Evolutionary conservation across 1,284 basidiomycete genomes (phyloP), one percentile per base, ranked within the genome.

Genomic region (Microbotryum lychnidis-dioicae): DNA sequence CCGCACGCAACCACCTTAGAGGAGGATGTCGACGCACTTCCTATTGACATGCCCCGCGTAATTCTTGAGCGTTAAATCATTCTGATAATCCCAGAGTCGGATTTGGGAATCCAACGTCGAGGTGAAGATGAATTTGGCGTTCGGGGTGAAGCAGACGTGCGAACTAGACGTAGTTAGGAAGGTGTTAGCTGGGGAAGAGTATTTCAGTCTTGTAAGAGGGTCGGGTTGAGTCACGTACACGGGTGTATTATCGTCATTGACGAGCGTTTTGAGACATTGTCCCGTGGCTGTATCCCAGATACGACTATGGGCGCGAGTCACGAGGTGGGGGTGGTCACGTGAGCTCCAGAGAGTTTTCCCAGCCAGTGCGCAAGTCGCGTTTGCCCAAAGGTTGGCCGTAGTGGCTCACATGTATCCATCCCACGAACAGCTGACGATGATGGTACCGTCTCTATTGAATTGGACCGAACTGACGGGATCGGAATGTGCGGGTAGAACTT

Each of bases 261-360:
- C 91, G 29, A 99, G 76, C 5, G 96, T 98, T 75, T 94, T 97
- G 49, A 99, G 79, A 76, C 96, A 99, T 75, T 97, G 92, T 2
- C 93, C 96, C 0, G 91, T 93, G 58, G 91, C 86, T 0, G 90
- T 86, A 72, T 97, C 93, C 96, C 96, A 99, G 66, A 96, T 83
- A 56, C 93, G 91, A 74, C 92, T 94, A 71, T 42, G 27, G 20
- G 31, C 31, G 31, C 31, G 9, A 9, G 10, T 31, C 3, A 23
- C 46, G 37, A 14, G 20, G 8, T 49, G 27, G 61, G 23, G 25
- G 33, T 18, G 20, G 27, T 46, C 37, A 42, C 37, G 14, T 42
- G 37, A 42, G 37, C 12, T 42, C 7, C 3, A 8, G 1, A 10
- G 31, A 27, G 27, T 27, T 27, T 27, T 27, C 27, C 31, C 31